Conservation (phyloP, 345 rosid species). For the Orychophragmus violaceus region DNA sequence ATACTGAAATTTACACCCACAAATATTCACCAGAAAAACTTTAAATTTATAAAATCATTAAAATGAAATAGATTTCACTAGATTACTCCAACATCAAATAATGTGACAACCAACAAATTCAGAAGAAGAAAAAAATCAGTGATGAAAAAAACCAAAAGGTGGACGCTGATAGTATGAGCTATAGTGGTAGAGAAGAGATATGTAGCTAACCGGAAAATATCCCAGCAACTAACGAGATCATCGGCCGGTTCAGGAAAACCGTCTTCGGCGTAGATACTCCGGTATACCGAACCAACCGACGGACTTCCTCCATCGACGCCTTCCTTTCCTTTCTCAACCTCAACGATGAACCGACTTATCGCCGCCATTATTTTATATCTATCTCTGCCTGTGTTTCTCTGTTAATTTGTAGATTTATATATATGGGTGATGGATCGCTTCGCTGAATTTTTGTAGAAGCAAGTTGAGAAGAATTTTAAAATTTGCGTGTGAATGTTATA, state of each 20-base stretch:
- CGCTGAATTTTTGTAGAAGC: neutral
- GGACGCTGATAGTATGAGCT: neutral
- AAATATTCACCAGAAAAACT: neutral
- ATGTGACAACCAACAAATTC: neutral
- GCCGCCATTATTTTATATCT: constrained; percentile 22
- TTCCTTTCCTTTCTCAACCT: constrained; percentile 71
- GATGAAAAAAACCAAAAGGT: neutral
- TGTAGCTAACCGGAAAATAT: constrained; percentile 76
- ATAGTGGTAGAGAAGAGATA: neutral
- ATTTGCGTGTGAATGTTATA: constrained; percentile 14
- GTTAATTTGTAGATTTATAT: neutral
- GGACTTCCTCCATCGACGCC: constrained; percentile 48
- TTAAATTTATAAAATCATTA: neutral
- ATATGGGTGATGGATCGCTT: neutral
- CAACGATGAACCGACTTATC: constrained; percentile 37
- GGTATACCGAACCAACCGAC: constrained; percentile 80
- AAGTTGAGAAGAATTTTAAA: neutral
- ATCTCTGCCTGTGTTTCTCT: neutral
- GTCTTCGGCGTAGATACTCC: constrained; percentile 70
- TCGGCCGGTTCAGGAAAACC: constrained; percentile 75
- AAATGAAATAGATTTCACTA: neutral
- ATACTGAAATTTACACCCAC: neutral
- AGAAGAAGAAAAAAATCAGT: neutral
- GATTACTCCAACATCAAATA: no score
- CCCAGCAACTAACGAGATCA: constrained; percentile 86